Conservation (phyloP, 257 asterid species). For the Primulina huaijiensis region DNA sequence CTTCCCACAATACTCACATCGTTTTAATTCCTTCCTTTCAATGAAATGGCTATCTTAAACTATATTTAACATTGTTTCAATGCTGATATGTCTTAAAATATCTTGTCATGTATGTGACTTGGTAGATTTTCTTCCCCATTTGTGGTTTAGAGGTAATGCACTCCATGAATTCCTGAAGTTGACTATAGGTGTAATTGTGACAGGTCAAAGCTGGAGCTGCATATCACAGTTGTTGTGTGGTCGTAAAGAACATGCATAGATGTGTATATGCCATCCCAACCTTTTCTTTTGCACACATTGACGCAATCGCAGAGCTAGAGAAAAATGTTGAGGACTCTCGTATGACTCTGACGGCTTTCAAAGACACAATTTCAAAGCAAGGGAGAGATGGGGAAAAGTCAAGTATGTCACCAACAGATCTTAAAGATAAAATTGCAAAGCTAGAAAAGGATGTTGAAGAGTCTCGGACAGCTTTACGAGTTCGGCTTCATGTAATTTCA, state of each 20-base stretch:
- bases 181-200: slow-evolving; percentile 29
- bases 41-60: background rate
- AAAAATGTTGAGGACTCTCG: slow-evolving; percentile 56
- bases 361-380: slow-evolving; percentile 38
- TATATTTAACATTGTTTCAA: background rate
- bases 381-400: slow-evolving; percentile 39
- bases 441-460: slow-evolving; percentile 61
- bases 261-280: slow-evolving; percentile 84
- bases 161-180: slow-evolving; percentile 20
- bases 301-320: slow-evolving; percentile 50
- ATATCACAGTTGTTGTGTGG: slow-evolving; percentile 89
- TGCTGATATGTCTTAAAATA: slow-evolving; percentile 12
- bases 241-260: slow-evolving; percentile 80
- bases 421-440: slow-evolving; percentile 40
- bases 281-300: slow-evolving; percentile 47
- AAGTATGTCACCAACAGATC: slow-evolving; percentile 25
- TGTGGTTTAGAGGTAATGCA: slow-evolving; percentile 4
- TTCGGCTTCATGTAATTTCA: slow-evolving; percentile 64
- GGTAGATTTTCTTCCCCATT: background rate
- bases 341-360: slow-evolving; percentile 45
- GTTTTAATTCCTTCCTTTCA: background rate
- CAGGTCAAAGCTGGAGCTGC: slow-evolving; percentile 76
- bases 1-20: background rate
- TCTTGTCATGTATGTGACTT: background rate
- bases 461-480: slow-evolving; percentile 55